Percentiles rank a stretch among this genome's conserved stretches.
These are phyloP conservation scores for Colletotrichum viniferum DNA, from an alignment of 2,329 filamentous ascomycete species.

Conservation along the genomic window DNA sequence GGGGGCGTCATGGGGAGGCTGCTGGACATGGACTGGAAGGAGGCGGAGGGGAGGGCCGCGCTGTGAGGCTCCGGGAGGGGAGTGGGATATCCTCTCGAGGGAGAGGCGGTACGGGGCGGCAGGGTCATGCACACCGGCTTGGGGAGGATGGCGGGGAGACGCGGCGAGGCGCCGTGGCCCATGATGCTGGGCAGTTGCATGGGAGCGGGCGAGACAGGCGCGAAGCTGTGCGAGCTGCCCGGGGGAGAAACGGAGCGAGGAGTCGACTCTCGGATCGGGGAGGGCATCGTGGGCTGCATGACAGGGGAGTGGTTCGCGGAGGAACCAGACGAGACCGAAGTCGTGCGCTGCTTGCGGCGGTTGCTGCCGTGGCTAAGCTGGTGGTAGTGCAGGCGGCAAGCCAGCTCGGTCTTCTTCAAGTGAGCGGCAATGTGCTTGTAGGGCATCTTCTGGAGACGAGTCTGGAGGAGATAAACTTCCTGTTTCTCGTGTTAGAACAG, in stretches of 20 bases:
- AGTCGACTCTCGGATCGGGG: conserved; percentile 52
- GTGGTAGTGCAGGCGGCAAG: conserved; percentile 86
- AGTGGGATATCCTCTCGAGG: conserved; percentile 43
- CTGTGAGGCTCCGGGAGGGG: conserved; percentile 49
- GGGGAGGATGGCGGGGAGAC: conserved; percentile 67
- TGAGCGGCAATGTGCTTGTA: conserved; percentile 89
- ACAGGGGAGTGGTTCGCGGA: conserved; percentile 59
- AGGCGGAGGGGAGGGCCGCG: conserved; percentile 47
- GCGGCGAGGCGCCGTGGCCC: conserved; percentile 50
- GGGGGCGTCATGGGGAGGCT: conserved; percentile 41
- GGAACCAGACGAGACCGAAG: conserved; percentile 71
- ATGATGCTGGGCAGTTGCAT: conserved; percentile 62
- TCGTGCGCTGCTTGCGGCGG: conserved; percentile 73
- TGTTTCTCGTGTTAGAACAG: conserved; percentile 35
- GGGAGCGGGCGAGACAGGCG: conserved; percentile 46
- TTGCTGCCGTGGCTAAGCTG: conserved; percentile 84
- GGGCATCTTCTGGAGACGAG: conserved; percentile 84
- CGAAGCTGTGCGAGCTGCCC: conserved; percentile 48
- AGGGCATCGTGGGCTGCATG: conserved; percentile 50
- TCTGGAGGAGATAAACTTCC: conserved; percentile 85
- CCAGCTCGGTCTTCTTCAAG: conserved; percentile 86
- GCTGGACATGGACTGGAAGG: conserved; percentile 32
- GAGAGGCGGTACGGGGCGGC: conserved; percentile 37
- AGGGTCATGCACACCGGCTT: conserved; percentile 64
- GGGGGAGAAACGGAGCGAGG: conserved; percentile 56